These are phyloP conservation scores for Antrodiella citrinella DNA, from an alignment of 768 basidiomycete species.

Conservation along the genomic window DNA sequence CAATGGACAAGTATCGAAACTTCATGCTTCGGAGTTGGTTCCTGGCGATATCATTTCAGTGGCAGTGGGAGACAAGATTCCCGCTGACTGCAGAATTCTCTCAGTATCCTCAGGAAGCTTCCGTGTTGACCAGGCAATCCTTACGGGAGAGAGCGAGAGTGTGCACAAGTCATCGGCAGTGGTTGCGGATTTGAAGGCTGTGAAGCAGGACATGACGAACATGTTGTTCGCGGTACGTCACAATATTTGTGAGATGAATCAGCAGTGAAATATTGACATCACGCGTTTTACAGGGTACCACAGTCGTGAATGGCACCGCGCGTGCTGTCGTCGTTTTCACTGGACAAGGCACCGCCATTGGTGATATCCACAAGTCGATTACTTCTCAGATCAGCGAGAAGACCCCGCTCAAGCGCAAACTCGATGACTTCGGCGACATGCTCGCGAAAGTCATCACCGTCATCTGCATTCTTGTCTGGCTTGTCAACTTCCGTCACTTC, in stretches of 20 bases:
- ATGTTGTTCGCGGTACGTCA: conserved; percentile 81
- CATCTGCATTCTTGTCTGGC: conserved; percentile 96
- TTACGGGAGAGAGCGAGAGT: conserved; percentile 89
- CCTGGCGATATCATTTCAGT: conserved; percentile 91
- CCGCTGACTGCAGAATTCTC: conserved; percentile 87
- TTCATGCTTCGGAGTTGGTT: conserved; percentile 85
- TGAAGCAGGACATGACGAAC: conserved; percentile 98
- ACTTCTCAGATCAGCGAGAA: conserved; percentile 89
- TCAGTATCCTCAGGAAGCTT: conserved; percentile 91
- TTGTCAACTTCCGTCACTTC: conserved; percentile 95
- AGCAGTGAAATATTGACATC: background rate
- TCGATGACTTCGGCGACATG: conserved; percentile 97
- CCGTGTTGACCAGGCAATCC: conserved; percentile 91
- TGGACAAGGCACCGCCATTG: conserved; percentile 84
- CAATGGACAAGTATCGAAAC: conserved; percentile 54
- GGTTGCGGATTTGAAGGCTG: conserved; percentile 69
- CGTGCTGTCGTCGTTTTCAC: conserved; percentile 84
- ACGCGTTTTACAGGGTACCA: conserved; percentile 63
- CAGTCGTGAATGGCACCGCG: conserved; percentile 89
- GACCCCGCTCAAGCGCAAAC: conserved; percentile 93
- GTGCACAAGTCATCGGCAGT: conserved; percentile 72
- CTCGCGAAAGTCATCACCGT: conserved; percentile 96
- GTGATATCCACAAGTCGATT: conserved; percentile 96
- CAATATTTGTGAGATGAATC: background rate
- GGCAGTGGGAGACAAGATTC: conserved; percentile 91